A percentile compares a stretch with the other conserved stretches of the same genome.
Conservation (phyloP, 1,284 basidiomycete species). For the Paramarasmius palmivorus region DNA sequence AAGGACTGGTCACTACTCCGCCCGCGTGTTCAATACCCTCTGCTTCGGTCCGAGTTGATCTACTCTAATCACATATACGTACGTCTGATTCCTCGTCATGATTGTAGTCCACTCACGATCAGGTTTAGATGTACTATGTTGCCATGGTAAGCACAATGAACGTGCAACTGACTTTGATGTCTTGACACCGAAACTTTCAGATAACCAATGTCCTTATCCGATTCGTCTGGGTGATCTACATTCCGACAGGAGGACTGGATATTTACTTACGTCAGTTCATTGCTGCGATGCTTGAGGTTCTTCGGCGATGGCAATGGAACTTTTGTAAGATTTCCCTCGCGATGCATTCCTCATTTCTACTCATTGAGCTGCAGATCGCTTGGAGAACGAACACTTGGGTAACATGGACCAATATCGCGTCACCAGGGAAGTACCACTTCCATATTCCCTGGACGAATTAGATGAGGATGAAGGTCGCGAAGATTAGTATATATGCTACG, state of each 20-base stretch:
- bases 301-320: slow-evolving; percentile 90
- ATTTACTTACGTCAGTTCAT: slow-evolving; percentile 67
- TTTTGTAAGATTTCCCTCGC: slow-evolving; percentile 59
- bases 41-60: slow-evolving; percentile 76
- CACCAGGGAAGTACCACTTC: slow-evolving; percentile 75
- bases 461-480: slow-evolving; percentile 19
- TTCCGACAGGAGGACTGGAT: slow-evolving; percentile 54
- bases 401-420: slow-evolving; percentile 87
- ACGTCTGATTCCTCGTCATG: slow-evolving; percentile 27
- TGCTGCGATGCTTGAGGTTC: slow-evolving; percentile 73
- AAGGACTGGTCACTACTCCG: slow-evolving; percentile 84
- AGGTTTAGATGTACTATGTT: slow-evolving; percentile 68
- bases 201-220: slow-evolving; percentile 73
- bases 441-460: slow-evolving; percentile 60
- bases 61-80: slow-evolving; percentile 65
- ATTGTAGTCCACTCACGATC: slow-evolving; percentile 3
- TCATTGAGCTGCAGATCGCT: slow-evolving; percentile 49
- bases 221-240: slow-evolving; percentile 83
- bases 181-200: slow-evolving; percentile 33
- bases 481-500: slow-evolving; percentile 13
- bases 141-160: slow-evolving; percentile 55
- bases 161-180: background rate
- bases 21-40: slow-evolving; percentile 53
- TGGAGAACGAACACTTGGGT: slow-evolving; percentile 87
- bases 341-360: slow-evolving; percentile 12